These are phyloP conservation scores for Jamesozyma gamospora DNA, from an alignment of 805 yeast species.

Conservation along the genomic window DNA sequence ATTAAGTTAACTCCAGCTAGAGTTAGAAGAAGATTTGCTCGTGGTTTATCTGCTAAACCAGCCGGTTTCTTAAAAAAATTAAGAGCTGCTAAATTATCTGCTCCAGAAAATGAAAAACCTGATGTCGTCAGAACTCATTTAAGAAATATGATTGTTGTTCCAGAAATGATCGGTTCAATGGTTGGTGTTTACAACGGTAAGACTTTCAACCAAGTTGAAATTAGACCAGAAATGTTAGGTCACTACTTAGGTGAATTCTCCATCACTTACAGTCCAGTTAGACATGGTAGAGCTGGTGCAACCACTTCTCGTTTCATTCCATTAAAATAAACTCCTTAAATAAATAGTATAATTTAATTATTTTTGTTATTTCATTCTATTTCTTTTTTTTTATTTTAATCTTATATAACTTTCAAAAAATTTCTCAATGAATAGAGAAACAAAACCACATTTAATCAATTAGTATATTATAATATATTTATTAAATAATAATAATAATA, in stretches of 20 bases:
- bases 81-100: constrained; percentile 90
- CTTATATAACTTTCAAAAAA: too few relatives aligned
- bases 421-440: too few relatives aligned
- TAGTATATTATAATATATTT: constrained; percentile 2
- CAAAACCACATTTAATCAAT: too few relatives aligned
- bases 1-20: constrained; percentile 95
- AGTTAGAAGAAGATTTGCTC: constrained; percentile 98
- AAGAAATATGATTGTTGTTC: constrained; percentile 97
- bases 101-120: constrained; percentile 93
- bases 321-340: constrained; percentile 35
- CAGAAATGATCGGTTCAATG: constrained; percentile 99
- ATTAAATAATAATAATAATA: constrained; percentile 1
- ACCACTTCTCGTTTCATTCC: constrained; percentile 74
- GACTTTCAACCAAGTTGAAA: constrained; percentile 97
- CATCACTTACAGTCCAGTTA: constrained; percentile 98
- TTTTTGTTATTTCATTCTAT: too few relatives aligned
- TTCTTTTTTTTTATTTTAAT: too few relatives aligned
- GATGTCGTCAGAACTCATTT: constrained; percentile 96
- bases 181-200: constrained; percentile 99
- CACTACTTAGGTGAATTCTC: constrained; percentile 99
- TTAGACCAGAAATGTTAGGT: constrained; percentile 99
- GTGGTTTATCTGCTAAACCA: constrained; percentile 94
- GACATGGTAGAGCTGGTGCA: constrained; percentile 97
- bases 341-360: background rate
- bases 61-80: constrained; percentile 93